phyloP scores from a whole-genome alignment of 768 basidiomycete species.

The Russula foetens region DNA sequence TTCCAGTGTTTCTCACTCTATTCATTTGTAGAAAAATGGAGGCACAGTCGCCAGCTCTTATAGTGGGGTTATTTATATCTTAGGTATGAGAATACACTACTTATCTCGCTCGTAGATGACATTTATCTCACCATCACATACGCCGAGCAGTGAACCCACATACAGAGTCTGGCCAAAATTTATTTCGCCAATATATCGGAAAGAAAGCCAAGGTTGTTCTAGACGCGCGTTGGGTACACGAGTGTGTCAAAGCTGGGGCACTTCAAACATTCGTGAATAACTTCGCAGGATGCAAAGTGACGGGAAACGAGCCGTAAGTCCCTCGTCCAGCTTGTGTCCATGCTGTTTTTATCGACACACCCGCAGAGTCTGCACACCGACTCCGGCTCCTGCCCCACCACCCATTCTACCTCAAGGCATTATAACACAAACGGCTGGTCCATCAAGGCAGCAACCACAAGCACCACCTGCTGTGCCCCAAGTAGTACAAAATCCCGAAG shows the following conservation, averaged over 20 bases:
- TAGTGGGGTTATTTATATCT: conserved; percentile 70
- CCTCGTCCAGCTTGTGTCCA: conserved; percentile 11
- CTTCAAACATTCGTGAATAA: conserved; percentile 69
- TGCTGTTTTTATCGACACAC: background rate
- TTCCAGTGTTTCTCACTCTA: background rate
- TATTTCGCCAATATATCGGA: conserved; percentile 69
- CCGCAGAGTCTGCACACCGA: conserved; percentile 1
- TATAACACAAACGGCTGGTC: conserved; percentile 11
- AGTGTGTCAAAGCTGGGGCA: conserved; percentile 60
- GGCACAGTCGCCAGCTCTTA: conserved; percentile 68
- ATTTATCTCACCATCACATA: background rate
- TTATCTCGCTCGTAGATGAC: background rate
- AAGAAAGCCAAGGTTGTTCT: conserved; percentile 79
- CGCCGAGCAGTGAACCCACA: conserved; percentile 60
- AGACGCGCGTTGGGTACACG: conserved; percentile 63
- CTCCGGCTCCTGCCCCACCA: conserved; percentile 11
- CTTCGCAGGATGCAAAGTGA: conserved; percentile 78
- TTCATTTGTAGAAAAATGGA: conserved; percentile 55
- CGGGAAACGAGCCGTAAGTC: conserved; percentile 60
- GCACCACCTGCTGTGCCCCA: conserved; percentile 19
- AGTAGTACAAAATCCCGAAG: conserved; percentile 16
- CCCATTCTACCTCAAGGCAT: conserved; percentile 7
- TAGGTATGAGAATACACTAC: conserved; percentile 42
- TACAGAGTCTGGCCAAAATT: conserved; percentile 70
- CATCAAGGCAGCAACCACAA: conserved; percentile 14